A percentile compares a stretch with the other conserved stretches of the same genome.
Conservation (phyloP, 805 yeast genomes). For the Candida berthetii region DNA sequence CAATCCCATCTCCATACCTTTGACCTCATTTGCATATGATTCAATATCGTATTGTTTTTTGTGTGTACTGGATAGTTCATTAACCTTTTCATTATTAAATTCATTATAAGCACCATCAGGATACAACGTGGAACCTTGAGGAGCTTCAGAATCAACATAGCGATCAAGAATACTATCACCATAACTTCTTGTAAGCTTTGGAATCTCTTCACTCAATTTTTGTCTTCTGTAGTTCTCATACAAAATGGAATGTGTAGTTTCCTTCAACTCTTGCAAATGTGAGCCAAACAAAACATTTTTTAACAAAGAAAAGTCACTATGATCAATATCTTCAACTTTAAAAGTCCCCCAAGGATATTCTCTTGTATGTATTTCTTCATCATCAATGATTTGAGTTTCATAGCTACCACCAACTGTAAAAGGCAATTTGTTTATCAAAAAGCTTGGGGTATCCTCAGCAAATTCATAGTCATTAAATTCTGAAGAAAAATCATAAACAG, state of each 20-base stretch:
- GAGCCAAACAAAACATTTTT: conserved; percentile 70
- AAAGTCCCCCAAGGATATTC: conserved; percentile 67
- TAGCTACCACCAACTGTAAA: conserved; percentile 64
- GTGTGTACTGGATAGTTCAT: conserved; percentile 11
- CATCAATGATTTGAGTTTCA: conserved; percentile 22
- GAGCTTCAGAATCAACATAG: neutral
- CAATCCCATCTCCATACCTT: conserved; percentile 10
- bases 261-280: conserved; percentile 79
- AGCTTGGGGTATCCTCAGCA: conserved; percentile 21
- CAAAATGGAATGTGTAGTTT: conserved; percentile 65
- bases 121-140: neutral
- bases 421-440: conserved; percentile 45
- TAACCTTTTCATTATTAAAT: conserved; percentile 1
- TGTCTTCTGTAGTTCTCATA: conserved; percentile 79
- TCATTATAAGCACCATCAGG: conserved; percentile 2
- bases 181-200: neutral
- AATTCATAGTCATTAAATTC: conserved; percentile 47
- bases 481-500: conserved; percentile 67
- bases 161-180: neutral
- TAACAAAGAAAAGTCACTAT: conserved; percentile 65
- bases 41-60: conserved; percentile 13
- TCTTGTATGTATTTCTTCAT: conserved; percentile 39
- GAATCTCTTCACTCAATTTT: conserved; percentile 41
- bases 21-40: conserved; percentile 11
- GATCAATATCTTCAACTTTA: conserved; percentile 46